phyloP scores from a whole-genome alignment of 2,329 filamentous ascomycete species.

The Aspergillus ochraceus region DNA sequence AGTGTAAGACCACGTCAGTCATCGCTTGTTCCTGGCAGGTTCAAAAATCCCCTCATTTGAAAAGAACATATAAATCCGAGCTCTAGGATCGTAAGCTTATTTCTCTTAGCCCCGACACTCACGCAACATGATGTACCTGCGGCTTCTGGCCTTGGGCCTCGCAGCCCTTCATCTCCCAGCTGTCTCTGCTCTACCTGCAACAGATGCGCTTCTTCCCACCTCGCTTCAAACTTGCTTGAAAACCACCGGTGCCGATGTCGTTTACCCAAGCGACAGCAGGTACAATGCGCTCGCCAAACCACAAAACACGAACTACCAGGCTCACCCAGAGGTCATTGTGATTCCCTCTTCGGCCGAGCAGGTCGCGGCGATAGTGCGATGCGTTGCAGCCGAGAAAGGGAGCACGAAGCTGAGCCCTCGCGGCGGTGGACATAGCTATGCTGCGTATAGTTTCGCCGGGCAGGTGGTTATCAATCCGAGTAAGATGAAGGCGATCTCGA shows the following conservation, averaged over 20 bases:
- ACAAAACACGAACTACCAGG: slow-evolving; percentile 7
- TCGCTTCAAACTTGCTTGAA: slow-evolving; percentile 1
- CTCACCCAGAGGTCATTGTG: slow-evolving; percentile 3
- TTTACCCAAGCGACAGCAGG: not conserved
- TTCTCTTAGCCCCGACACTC: not conserved
- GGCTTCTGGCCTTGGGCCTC: not conserved
- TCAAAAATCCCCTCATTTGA: not conserved
- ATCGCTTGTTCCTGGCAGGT: not conserved
- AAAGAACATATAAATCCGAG: not conserved
- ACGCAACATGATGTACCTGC: not conserved
- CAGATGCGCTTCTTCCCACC: not conserved
- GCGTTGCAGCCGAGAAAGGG: slow-evolving; percentile 4
- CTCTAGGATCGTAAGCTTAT: not conserved
- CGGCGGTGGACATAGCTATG: slow-evolving; percentile 10
- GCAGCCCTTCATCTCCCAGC: not conserved
- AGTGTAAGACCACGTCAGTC: not conserved
- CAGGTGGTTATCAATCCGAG: slow-evolving; percentile 7
- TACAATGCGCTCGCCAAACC: not conserved
- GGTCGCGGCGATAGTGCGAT: slow-evolving; percentile 6
- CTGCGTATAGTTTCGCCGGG: slow-evolving; percentile 6
- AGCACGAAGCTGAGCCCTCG: slow-evolving; percentile 6
- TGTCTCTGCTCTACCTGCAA: not conserved
- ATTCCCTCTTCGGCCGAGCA: slow-evolving; percentile 1
- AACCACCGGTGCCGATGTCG: not conserved
- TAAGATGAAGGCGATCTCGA: slow-evolving; percentile 1